Evolutionary conservation across 75 land plant genomes (phyloP).

Genomic region (Adiantum capillusveneris): DNA sequence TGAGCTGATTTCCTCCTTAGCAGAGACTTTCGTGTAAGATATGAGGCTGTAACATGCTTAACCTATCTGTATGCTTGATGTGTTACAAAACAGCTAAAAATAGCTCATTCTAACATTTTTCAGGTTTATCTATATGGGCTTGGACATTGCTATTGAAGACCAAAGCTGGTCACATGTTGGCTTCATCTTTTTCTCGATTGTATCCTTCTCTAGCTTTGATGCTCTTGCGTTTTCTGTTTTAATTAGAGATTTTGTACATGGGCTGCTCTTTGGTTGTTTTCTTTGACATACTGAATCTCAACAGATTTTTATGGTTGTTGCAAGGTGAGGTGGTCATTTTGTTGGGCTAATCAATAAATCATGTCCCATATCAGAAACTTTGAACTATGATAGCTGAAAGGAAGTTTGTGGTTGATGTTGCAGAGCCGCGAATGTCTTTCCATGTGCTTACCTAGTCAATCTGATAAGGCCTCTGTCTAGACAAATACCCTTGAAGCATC

Average conservation of each 20-base stretch:
- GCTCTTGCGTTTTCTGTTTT: not conserved
- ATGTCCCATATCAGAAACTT: no score
- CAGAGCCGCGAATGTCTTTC: constrained; percentile 96
- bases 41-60: not conserved
- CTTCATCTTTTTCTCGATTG: constrained; percentile 96
- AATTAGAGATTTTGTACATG: no score
- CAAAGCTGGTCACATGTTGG: constrained; percentile 99
- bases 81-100: no score
- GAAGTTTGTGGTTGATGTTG: not conserved
- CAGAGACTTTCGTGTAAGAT: constrained; percentile 94
- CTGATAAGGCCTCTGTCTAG: constrained; percentile 61
- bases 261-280: not conserved
- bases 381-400: no score
- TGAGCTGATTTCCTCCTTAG: constrained; percentile 89
- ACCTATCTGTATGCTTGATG: not conserved
- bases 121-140: constrained; percentile 99
- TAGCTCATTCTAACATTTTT: no score
- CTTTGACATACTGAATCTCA: constrained; percentile 24
- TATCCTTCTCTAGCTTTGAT: constrained; percentile 43
- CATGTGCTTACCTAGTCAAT: constrained; percentile 86
- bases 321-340: constrained; percentile 49
- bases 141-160: constrained; percentile 92
- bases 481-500: constrained; percentile 85
- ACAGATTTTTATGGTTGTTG: constrained; percentile 75
- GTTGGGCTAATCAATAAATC: not conserved